phyloP scores from a whole-genome alignment of 768 basidiomycete species.

The Kwoniella pini region DNA sequence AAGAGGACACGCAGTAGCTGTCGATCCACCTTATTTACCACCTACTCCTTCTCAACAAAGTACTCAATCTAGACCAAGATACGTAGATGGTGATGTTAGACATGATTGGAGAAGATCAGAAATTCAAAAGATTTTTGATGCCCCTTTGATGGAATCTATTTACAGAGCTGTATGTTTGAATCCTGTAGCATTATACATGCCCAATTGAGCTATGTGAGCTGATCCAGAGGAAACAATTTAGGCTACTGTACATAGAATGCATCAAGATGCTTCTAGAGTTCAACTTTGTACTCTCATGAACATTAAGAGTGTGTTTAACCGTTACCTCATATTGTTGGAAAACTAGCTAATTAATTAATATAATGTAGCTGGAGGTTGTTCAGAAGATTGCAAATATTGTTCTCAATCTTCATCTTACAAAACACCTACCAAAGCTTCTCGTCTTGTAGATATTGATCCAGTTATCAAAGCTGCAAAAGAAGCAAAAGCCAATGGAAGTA shows the following conservation, averaged over 20 bases:
- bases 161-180: constrained; percentile 68
- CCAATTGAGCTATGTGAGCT: background rate
- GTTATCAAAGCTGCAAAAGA: constrained; percentile 88
- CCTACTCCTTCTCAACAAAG: constrained; percentile 11
- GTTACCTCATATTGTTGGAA: no score
- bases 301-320: constrained; percentile 87
- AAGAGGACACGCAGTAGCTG: constrained; percentile 42
- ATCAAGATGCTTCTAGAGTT: constrained; percentile 85
- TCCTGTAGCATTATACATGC: background rate
- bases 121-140: constrained; percentile 81
- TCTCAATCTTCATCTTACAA: constrained; percentile 94
- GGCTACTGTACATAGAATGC: constrained; percentile 74
- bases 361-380: constrained; percentile 82
- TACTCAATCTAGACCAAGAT: constrained; percentile 12
- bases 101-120: constrained; percentile 75
- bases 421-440: constrained; percentile 83
- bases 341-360: no score
- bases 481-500: constrained; percentile 95
- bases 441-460: constrained; percentile 82
- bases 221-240: constrained; percentile 9
- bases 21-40: constrained; percentile 32
- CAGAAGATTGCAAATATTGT: constrained; percentile 97
- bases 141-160: constrained; percentile 81
- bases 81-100: constrained; percentile 56
- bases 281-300: constrained; percentile 98